These are phyloP conservation scores for Pseudozyma sp. DNA, from an alignment of 1,284 basidiomycete species.

Conservation along the genomic window DNA sequence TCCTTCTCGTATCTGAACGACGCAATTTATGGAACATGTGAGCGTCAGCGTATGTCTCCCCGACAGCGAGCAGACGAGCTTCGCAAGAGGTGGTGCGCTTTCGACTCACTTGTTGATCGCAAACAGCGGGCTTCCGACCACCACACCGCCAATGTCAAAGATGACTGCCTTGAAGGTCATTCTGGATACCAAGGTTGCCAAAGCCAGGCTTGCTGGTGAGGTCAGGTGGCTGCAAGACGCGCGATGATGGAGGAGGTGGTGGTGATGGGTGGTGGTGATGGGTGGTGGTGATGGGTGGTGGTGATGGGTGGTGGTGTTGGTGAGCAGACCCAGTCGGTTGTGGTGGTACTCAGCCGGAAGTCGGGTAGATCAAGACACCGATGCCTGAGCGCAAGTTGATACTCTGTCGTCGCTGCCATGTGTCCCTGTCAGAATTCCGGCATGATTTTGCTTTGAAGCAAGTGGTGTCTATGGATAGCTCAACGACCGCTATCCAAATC, in stretches of 20 bases:
- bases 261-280: background rate
- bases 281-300: background rate
- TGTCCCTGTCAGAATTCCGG: background rate
- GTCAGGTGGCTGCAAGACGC: background rate
- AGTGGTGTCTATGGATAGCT: background rate
- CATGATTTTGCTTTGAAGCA: background rate
- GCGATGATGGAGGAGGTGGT: background rate
- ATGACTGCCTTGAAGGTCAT: conserved; percentile 53
- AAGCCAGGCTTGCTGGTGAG: no score
- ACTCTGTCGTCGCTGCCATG: no score
- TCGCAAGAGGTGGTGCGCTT: background rate
- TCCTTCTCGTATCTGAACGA: conserved; percentile 51
- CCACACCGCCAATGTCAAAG: conserved; percentile 69
- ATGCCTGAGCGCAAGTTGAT: background rate
- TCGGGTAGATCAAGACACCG: conserved; percentile 26
- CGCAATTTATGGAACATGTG: background rate
- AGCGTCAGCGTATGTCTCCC: background rate
- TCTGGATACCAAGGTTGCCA: background rate
- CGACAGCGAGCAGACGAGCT: background rate
- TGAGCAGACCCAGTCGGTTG: background rate
- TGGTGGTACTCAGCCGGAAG: conserved; percentile 14
- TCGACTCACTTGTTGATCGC: conserved; percentile 59
- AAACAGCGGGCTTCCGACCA: conserved; percentile 65
- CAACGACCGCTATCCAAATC: no score
- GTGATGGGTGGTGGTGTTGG: background rate